These are phyloP conservation scores for Letharia lupina DNA, from an alignment of 495 filamentous ascomycete species.

Conservation along the genomic window DNA sequence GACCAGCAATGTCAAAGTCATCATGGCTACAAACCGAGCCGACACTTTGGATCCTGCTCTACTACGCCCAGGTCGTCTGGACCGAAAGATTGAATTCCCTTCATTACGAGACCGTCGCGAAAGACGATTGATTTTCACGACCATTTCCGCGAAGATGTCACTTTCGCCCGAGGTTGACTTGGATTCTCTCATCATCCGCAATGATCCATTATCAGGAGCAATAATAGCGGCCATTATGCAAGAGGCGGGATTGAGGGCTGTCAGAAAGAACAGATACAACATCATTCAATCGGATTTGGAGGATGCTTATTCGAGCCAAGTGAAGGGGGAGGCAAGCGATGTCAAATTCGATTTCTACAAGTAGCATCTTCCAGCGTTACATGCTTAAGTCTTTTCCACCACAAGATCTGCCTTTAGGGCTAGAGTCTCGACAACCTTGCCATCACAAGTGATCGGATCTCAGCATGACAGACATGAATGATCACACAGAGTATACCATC, in stretches of 20 bases:
- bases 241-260: slow-evolving; percentile 88
- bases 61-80: slow-evolving; percentile 86
- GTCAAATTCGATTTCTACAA: slow-evolving; percentile 51
- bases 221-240: slow-evolving; percentile 99
- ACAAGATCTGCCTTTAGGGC: neutral
- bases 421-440: neutral
- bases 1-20: slow-evolving; percentile 97
- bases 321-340: slow-evolving; percentile 74
- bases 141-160: slow-evolving; percentile 94
- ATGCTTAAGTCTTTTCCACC: neutral
- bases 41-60: slow-evolving; percentile 94
- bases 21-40: slow-evolving; percentile 98
- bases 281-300: slow-evolving; percentile 95
- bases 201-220: slow-evolving; percentile 89
- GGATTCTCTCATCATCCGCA: slow-evolving; percentile 89
- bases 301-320: slow-evolving; percentile 90
- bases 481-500: neutral
- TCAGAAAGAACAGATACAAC: slow-evolving; percentile 97
- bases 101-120: slow-evolving; percentile 83
- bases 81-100: slow-evolving; percentile 98
- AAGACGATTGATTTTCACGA: slow-evolving; percentile 89
- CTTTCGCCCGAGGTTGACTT: slow-evolving; percentile 92
- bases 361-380: slow-evolving; percentile 24
- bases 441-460: neutral
- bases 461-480: neutral